Percentiles rank a stretch among this genome's conserved stretches.
Evolutionary conservation across 2,329 filamentous ascomycete species (phyloP).

Genomic region (Cadophora sp.): DNA sequence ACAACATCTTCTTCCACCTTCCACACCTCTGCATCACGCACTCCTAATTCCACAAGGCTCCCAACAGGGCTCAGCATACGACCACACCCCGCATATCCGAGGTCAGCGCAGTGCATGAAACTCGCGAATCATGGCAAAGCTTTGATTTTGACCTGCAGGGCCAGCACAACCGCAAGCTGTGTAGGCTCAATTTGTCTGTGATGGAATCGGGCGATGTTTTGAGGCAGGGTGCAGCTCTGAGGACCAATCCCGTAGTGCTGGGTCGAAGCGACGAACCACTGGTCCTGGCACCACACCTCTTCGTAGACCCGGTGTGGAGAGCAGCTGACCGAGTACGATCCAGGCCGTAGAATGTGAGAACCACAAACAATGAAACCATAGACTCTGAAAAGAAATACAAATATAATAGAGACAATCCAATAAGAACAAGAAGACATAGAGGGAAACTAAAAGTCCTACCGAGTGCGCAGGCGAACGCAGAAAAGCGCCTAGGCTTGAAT

Average conservation of each 20-base stretch:
- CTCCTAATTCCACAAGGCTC: constrained; percentile 2
- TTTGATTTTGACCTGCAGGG: not conserved
- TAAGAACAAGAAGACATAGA: not conserved
- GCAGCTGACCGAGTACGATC: constrained; percentile 10
- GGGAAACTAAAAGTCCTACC: not conserved
- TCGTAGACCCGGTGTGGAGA: not conserved
- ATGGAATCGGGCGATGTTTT: not conserved
- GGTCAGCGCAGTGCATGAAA: constrained; percentile 1
- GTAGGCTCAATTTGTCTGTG: not conserved
- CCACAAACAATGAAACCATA: not conserved
- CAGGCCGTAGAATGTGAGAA: not conserved
- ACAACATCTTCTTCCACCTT: not conserved
- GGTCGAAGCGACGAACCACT: constrained; percentile 1
- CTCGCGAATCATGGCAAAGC: not conserved
- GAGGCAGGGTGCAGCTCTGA: not conserved
- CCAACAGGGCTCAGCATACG: not conserved
- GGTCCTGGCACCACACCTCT: not conserved
- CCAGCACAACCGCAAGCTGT: not conserved
- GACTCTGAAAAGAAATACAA: not conserved
- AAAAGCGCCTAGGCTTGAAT: not conserved
- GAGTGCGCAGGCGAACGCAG: not conserved
- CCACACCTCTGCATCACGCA: constrained; percentile 2
- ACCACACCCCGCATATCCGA: not conserved
- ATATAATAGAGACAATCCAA: too few relatives aligned
- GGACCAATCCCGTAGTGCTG: not conserved